phyloP scores from a whole-genome alignment of 306 rosid species.

The Castanea sativa region DNA sequence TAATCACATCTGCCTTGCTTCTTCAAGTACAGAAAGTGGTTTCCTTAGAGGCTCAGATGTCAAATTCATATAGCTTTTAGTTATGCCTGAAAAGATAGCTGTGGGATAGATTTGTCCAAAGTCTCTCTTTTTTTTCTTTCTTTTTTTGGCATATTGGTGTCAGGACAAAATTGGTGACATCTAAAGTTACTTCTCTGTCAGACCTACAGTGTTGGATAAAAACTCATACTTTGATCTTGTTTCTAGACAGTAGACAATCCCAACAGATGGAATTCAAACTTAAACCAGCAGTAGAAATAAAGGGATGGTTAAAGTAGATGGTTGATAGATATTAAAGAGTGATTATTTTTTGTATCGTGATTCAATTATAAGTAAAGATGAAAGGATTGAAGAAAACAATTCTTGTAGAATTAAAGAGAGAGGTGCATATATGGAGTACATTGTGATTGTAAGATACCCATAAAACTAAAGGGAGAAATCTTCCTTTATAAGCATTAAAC shows the following conservation, averaged over 20 bases:
- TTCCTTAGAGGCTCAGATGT: not conserved
- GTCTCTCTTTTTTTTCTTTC: too few relatives aligned
- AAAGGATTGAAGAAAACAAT: not conserved
- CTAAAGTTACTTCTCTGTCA: not conserved
- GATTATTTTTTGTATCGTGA: not conserved
- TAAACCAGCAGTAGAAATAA: not conserved
- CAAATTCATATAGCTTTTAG: not conserved
- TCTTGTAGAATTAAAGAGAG: not conserved
- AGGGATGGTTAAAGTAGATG: not conserved
- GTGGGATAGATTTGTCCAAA: not conserved
- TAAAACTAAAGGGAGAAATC: not conserved
- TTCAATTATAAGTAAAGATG: not conserved
- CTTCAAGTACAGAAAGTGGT: not conserved
- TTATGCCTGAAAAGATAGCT: not conserved
- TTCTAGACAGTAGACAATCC: not conserved
- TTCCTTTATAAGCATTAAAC: not conserved
- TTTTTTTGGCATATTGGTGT: not conserved
- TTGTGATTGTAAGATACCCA: not conserved
- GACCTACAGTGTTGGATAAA: not conserved
- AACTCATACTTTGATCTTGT: not conserved
- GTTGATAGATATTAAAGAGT: not conserved
- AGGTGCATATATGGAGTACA: not conserved
- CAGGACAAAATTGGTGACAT: not conserved
- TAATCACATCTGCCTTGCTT: not conserved
- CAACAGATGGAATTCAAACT: not conserved